A percentile compares a stretch with the other conserved stretches of the same genome.
Evolutionary conservation across 2,329 filamentous ascomycete genomes (phyloP).

Genomic region (Sporothrix humicola): DNA sequence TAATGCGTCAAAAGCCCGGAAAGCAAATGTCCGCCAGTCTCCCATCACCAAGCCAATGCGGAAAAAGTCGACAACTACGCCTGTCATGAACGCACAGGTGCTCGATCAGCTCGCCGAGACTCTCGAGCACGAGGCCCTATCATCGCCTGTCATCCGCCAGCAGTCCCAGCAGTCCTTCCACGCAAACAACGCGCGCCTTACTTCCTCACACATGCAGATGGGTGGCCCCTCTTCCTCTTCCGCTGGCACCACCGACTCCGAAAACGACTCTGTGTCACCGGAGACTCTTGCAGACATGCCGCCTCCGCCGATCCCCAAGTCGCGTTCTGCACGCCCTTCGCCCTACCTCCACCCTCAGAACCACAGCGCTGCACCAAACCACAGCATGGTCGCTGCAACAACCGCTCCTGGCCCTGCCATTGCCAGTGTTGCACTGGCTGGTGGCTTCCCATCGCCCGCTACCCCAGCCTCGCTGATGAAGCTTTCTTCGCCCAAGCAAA

Average conservation of each 20-base stretch:
- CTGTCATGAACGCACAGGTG: slow-evolving; percentile 61
- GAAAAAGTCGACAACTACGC: slow-evolving; percentile 59
- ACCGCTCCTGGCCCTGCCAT: not conserved
- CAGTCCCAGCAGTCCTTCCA: slow-evolving; percentile 46
- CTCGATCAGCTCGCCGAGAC: slow-evolving; percentile 57
- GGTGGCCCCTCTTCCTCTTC: slow-evolving; percentile 46
- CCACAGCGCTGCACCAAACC: slow-evolving; percentile 35
- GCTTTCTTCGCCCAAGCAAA: slow-evolving; percentile 60
- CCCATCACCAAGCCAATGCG: slow-evolving; percentile 73
- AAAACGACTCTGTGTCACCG: slow-evolving; percentile 69
- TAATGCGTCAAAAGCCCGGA: slow-evolving; percentile 57
- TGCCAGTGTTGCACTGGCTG: slow-evolving; percentile 32
- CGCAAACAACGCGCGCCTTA: slow-evolving; percentile 37
- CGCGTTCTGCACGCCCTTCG: slow-evolving; percentile 68
- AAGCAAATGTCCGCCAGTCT: slow-evolving; percentile 68
- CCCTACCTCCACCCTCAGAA: slow-evolving; percentile 68
- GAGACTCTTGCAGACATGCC: slow-evolving; percentile 70
- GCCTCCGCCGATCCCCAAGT: slow-evolving; percentile 69
- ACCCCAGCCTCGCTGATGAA: slow-evolving; percentile 90
- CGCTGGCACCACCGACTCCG: slow-evolving; percentile 59
- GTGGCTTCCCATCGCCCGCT: slow-evolving; percentile 65
- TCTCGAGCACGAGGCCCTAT: slow-evolving; percentile 47
- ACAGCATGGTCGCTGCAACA: slow-evolving; percentile 26
- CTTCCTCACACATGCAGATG: slow-evolving; percentile 37
- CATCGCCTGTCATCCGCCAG: slow-evolving; percentile 40